phyloP scores from a whole-genome alignment of 805 yeast genomes.

The Candida maltosa region DNA sequence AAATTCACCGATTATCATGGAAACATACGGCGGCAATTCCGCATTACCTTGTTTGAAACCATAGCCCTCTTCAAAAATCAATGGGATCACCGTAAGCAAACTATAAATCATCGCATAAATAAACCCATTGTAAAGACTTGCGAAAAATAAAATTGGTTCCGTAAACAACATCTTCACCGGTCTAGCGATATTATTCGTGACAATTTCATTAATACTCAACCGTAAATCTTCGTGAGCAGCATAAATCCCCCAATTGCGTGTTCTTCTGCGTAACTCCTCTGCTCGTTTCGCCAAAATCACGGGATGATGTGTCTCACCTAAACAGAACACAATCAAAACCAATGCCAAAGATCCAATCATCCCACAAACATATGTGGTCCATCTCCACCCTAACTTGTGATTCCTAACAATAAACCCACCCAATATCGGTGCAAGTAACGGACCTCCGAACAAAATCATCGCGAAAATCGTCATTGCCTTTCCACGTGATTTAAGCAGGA shows the following conservation, averaged over 20 bases:
- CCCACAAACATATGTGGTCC: slow-evolving; percentile 53
- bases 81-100: slow-evolving; percentile 42
- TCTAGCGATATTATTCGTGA: slow-evolving; percentile 31
- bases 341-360: slow-evolving; percentile 33
- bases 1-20: slow-evolving; percentile 66
- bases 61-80: slow-evolving; percentile 54
- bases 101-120: slow-evolving; percentile 48
- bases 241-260: slow-evolving; percentile 37
- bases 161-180: slow-evolving; percentile 38
- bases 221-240: slow-evolving; percentile 37
- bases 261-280: slow-evolving; percentile 34
- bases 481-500: slow-evolving; percentile 65
- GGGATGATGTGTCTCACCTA: slow-evolving; percentile 42
- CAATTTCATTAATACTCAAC: slow-evolving; percentile 28
- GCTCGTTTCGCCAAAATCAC: slow-evolving; percentile 30
- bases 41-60: slow-evolving; percentile 58
- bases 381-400: slow-evolving; percentile 49
- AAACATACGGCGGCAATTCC: slow-evolving; percentile 82
- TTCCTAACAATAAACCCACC: slow-evolving; percentile 39
- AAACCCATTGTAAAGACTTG: slow-evolving; percentile 46
- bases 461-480: slow-evolving; percentile 70
- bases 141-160: slow-evolving; percentile 40
- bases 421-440: slow-evolving; percentile 70
- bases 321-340: slow-evolving; percentile 22
- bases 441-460: slow-evolving; percentile 74